Base-by-base conservation (phyloP, 73 alveolate genomes). In the Symbiodinium pilosum region DNA sequence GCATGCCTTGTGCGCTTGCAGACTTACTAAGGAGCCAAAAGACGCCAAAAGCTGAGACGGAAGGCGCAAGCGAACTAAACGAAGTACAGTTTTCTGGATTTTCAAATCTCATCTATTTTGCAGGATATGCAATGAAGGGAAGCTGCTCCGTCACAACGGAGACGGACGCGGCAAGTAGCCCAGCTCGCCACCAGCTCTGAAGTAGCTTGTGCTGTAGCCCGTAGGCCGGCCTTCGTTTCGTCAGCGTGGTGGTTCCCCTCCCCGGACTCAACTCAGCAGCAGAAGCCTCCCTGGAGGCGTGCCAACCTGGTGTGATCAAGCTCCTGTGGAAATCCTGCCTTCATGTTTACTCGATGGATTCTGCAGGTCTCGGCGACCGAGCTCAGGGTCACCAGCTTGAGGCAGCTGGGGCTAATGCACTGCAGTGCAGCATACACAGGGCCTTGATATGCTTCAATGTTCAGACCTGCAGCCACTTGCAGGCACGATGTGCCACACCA, bases 401-500 rank as follows among this genome's bases (percentile, higher is more conserved):
- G 85, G 85, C 85, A 64, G 40, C n/a, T n/a, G n/a, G n/a, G n/a
- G n/a, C n/a, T n/a, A n/a, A n/a, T n/a, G n/a, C n/a, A n/a, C n/a
- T n/a, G n/a, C n/a, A n/a, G n/a, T n/a, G n/a, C n/a, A n/a, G 59
- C 6, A 47, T 47, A 14, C 0, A 64, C 81, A 64, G 9, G 81
- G 9, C 4, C 75, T 56, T 6, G 0, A 56, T 16, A 34, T 56
- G 75, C 7, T 56, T 56, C 21, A 47, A 14, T 14, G 59, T 47
- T 14, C 21, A 47, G 59, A 64, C 41, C 39, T 4, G 42, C 44
- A 32, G 42, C 16, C 34, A 3, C 9, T 73, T 32, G 24, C 43
- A 87, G 94, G 94, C 59, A 84, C 2, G 94, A 87, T 2, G 18
- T 56, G 85, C 94, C 94, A 28, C 94, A 87, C 59, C n/a, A 43